Evolutionary conservation across 1,284 basidiomycete species (phyloP).

Genomic region (Ustilago loliicola): DNA sequence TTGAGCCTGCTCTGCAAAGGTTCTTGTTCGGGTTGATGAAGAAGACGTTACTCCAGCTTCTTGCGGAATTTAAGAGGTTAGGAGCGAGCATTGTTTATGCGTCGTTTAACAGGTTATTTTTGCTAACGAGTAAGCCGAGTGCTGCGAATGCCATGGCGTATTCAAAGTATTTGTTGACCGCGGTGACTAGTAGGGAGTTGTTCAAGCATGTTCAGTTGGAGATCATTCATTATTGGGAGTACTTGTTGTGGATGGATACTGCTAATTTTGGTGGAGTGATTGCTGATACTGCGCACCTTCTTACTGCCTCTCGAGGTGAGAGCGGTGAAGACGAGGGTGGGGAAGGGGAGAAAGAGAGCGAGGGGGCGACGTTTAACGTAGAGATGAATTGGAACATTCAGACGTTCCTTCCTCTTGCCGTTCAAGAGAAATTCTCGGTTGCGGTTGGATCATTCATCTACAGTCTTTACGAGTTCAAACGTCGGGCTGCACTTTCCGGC

Average conservation of each 20-base stretch:
- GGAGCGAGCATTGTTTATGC: conserved; percentile 91
- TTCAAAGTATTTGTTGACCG: conserved; percentile 89
- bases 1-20: conserved; percentile 91
- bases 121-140: conserved; percentile 91
- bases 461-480: conserved; percentile 83
- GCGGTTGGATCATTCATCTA: conserved; percentile 87
- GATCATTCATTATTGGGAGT: conserved; percentile 93
- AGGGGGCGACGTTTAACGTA: conserved; percentile 50
- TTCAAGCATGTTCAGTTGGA: conserved; percentile 93
- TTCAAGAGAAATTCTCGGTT: conserved; percentile 83
- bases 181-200: conserved; percentile 92
- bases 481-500: conserved; percentile 74
- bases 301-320: no score
- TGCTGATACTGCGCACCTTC: conserved; percentile 68
- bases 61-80: conserved; percentile 95
- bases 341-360: conserved; percentile 74
- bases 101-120: conserved; percentile 90
- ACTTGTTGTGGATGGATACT: conserved; percentile 93
- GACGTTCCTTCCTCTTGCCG: conserved; percentile 85
- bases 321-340: conserved; percentile 14
- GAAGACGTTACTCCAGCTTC: conserved; percentile 95
- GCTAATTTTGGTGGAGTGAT: conserved; percentile 93
- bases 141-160: conserved; percentile 95
- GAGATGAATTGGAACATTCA: conserved; percentile 97
- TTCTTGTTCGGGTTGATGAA: conserved; percentile 97